A percentile compares a stretch with the other conserved stretches of the same genome.
Evolutionary conservation across 345 rosid species (phyloP).

Genomic region (Leavenworthia alabamica): DNA sequence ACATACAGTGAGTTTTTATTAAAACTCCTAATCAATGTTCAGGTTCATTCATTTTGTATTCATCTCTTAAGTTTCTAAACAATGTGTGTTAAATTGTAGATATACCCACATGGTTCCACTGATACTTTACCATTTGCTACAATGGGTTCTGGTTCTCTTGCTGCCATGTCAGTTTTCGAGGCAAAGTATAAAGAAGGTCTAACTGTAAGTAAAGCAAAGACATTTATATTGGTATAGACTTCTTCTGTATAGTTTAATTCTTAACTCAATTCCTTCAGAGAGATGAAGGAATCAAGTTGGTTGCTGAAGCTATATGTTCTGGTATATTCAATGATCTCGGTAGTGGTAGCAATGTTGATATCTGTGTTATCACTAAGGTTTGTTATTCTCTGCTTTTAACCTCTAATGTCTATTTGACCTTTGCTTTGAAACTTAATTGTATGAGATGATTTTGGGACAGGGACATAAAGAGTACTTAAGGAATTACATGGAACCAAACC

Average conservation of each 20-base stretch:
- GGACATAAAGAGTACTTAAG: constrained; percentile 67
- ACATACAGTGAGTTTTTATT: constrained; percentile 63
- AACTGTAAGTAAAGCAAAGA: constrained; percentile 42
- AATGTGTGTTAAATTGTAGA: constrained; percentile 34
- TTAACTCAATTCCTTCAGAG: constrained; percentile 36
- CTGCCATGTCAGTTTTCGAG: constrained; percentile 80
- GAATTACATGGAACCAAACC: constrained; percentile 75
- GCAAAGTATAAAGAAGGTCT: constrained; percentile 76
- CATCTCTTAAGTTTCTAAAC: neutral
- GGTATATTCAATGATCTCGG: constrained; percentile 80
- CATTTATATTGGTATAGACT: neutral
- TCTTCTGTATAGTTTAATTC: neutral
- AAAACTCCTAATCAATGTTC: neutral
- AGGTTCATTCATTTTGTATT: neutral
- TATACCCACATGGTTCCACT: constrained; percentile 81
- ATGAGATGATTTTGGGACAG: constrained; percentile 32
- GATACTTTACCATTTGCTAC: constrained; percentile 85
- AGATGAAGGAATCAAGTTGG: constrained; percentile 69
- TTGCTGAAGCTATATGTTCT: constrained; percentile 66
- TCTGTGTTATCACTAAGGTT: constrained; percentile 84
- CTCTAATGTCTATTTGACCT: neutral
- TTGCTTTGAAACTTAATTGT: constrained; percentile 1
- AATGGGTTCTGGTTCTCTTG: constrained; percentile 91
- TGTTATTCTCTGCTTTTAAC: neutral
- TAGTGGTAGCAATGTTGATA: constrained; percentile 88